Base-by-base conservation (phyloP, 2,329 filamentous ascomycete species). In the Sclerotinia glacialis region DNA sequence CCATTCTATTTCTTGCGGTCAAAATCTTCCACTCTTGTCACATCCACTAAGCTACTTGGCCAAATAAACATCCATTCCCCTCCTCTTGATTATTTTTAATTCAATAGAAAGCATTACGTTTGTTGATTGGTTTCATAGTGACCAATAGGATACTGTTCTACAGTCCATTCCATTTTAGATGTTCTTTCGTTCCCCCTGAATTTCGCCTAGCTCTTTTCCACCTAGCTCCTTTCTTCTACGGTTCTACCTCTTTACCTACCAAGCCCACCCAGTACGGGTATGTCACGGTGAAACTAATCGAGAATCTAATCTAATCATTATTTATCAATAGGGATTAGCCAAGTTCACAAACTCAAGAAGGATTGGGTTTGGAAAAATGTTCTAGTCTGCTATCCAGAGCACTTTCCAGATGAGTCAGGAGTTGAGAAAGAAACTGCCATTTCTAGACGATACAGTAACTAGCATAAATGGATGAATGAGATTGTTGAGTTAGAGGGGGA, bases 91-190 rank as follows among this genome's bases (percentile, higher is more conserved):
- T 34, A 5, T 14, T 46, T 26, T 11, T 5, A 8, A 31, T n/a
- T 11, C 6, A 3, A 21, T 3, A 46, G 11, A 46, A 40, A 16
- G 5, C 12, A 4, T 0, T 5, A 9, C 16, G 9, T 16, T 0
- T 18, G 0, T 16, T 0, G 1, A 23, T 58, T 28, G 1, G 26
- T 1, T 14, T 5, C 37, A 18, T 14, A 18, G 1, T 12, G 34
- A 34, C 1, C 12, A 34, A 59, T 12, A 0, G 9, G 28, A 34
- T 12, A 47, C 1, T 23, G 0, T 23, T 34, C 21, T 23, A 4
- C 34, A 0, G 2, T 16, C 6, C 11, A 5, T 47, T 12, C 18
- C 21, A n/a, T 16, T 47, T 8, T 14, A 1, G 28, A 12, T 31
- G 28, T 34, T 34, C 12, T 2, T 23, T 47, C 44, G 26, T 21